Percentiles rank a stretch among this genome's conserved stretches.
phyloP scores from a whole-genome alignment of 164 flowering plant species.

The Aristolochia fimbriata region DNA sequence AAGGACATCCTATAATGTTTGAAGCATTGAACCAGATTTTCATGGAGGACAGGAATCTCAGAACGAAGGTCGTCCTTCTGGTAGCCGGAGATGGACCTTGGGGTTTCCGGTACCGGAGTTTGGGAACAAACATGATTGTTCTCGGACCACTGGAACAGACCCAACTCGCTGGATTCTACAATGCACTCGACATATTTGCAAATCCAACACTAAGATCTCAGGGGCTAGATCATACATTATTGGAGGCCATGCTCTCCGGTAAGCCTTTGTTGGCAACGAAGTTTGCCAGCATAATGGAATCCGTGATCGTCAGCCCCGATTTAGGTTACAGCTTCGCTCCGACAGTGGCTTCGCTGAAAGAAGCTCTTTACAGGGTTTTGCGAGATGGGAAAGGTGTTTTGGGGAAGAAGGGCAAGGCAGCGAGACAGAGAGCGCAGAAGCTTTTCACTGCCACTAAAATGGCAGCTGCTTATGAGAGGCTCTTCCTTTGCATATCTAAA shows the following conservation, averaged over 20 bases:
- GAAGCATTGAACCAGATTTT: slow-evolving; percentile 57
- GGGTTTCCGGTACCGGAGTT: slow-evolving; percentile 47
- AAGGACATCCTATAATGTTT: slow-evolving; percentile 70
- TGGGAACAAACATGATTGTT: slow-evolving; percentile 43
- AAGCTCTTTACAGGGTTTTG: slow-evolving; percentile 32
- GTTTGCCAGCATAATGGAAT: slow-evolving; percentile 62
- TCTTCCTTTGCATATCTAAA: slow-evolving; percentile 58
- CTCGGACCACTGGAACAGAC: slow-evolving; percentile 56
- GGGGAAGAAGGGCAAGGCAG: slow-evolving; percentile 39
- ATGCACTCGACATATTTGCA: slow-evolving; percentile 56
- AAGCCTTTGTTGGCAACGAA: slow-evolving; percentile 66
- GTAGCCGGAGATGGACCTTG: slow-evolving; percentile 89
- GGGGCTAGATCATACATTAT: slow-evolving; percentile 62
- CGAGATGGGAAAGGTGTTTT: slow-evolving; percentile 34
- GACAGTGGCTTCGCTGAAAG: slow-evolving; percentile 35
- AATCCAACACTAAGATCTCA: slow-evolving; percentile 78
- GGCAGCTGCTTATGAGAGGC: slow-evolving; percentile 64
- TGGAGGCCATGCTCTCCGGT: slow-evolving; percentile 67
- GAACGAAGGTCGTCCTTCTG: slow-evolving; percentile 24
- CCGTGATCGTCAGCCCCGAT: slow-evolving; percentile 43
- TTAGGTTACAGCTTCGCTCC: slow-evolving; percentile 61
- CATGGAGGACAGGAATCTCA: slow-evolving; percentile 2
- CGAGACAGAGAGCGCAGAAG: slow-evolving; percentile 38
- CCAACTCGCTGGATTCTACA: slow-evolving; percentile 49
- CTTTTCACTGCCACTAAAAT: slow-evolving; percentile 67